Conservation (phyloP, 768 basidiomycete species). For the Termitomyces sp. region DNA sequence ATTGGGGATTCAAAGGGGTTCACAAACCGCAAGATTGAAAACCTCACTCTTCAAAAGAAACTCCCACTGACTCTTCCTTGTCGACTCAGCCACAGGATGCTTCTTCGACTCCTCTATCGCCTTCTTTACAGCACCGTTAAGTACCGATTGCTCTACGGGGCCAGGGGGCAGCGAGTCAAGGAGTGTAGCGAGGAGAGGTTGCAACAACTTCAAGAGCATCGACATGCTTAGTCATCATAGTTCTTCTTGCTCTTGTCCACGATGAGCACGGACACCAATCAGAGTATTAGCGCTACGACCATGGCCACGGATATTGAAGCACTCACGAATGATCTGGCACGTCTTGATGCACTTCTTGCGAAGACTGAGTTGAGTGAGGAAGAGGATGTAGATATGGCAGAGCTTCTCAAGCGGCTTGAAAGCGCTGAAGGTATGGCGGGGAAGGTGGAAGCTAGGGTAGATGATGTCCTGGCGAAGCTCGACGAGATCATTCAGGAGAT, state of each 20-base stretch:
- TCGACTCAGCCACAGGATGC: conserved; percentile 49
- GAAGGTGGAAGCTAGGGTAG: conserved; percentile 62
- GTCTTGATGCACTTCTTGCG: conserved; percentile 31
- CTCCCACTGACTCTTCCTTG: conserved; percentile 74
- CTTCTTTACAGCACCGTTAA: conserved; percentile 49
- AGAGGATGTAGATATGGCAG: conserved; percentile 45
- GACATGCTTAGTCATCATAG: conserved; percentile 20
- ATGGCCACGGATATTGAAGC: conserved; percentile 7
- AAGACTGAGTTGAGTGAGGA: conserved; percentile 26
- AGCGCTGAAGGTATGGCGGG: conserved; percentile 57
- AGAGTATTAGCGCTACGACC: conserved; percentile 3
- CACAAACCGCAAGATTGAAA: conserved; percentile 67
- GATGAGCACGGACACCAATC: conserved; percentile 9
- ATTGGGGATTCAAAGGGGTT: neutral
- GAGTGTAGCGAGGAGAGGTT: conserved; percentile 49
- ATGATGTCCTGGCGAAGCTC: conserved; percentile 57
- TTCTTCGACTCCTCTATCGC: conserved; percentile 41
- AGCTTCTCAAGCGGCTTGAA: conserved; percentile 56
- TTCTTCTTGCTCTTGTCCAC: conserved; percentile 8
- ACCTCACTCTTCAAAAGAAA: conserved; percentile 68
- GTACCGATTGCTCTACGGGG: conserved; percentile 44
- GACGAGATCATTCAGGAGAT: conserved; percentile 52
- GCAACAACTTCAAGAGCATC: conserved; percentile 46
- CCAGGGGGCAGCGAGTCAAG: conserved; percentile 51
- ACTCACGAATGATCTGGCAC: conserved; percentile 37